These are phyloP conservation scores for Aspergillus sp. DNA, from an alignment of 2,329 filamentous ascomycete genomes.

Conservation along the genomic window DNA sequence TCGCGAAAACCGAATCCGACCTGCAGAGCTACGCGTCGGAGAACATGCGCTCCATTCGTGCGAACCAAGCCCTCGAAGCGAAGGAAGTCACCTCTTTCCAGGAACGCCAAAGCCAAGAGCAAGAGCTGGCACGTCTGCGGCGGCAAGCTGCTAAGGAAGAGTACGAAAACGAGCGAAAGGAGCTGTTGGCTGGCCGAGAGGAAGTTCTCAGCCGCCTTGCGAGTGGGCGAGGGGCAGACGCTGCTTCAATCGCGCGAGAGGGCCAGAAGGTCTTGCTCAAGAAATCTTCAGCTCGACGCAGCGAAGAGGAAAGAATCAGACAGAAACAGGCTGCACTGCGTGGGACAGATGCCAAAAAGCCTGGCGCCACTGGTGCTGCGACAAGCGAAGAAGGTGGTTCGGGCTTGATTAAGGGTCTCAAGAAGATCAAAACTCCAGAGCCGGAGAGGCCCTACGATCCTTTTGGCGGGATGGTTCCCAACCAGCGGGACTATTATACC, in stretches of 20 bases:
- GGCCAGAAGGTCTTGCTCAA: constrained; percentile 65
- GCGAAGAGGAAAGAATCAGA: constrained; percentile 50
- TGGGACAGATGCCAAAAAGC: constrained; percentile 32
- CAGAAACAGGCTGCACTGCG: constrained; percentile 45
- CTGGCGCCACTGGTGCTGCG: constrained; percentile 17
- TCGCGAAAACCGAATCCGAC: constrained; percentile 60
- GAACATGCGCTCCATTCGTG: constrained; percentile 61
- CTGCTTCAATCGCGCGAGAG: constrained; percentile 55
- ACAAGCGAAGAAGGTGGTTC: constrained; percentile 26
- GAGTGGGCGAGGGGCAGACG: constrained; percentile 59
- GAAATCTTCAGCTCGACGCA: constrained; percentile 64
- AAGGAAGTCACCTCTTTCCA: constrained; percentile 50
- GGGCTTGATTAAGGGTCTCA: constrained; percentile 75
- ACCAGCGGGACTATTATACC: constrained; percentile 68
- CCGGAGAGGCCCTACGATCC: constrained; percentile 81
- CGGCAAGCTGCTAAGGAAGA: constrained; percentile 65
- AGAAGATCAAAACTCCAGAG: constrained; percentile 60
- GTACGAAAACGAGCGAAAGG: constrained; percentile 68
- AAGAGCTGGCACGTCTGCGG: constrained; percentile 64
- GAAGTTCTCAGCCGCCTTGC: constrained; percentile 71
- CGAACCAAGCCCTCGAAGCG: constrained; percentile 50
- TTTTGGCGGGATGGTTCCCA: constrained; percentile 68
- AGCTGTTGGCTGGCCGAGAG: constrained; percentile 62
- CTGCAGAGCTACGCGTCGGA: constrained; percentile 71
- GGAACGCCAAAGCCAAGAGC: constrained; percentile 56